Percentiles rank a stretch among this genome's conserved stretches.
Conservation (phyloP, 768 basidiomycete genomes). For the Rhodotorula kratochvilovae region DNA sequence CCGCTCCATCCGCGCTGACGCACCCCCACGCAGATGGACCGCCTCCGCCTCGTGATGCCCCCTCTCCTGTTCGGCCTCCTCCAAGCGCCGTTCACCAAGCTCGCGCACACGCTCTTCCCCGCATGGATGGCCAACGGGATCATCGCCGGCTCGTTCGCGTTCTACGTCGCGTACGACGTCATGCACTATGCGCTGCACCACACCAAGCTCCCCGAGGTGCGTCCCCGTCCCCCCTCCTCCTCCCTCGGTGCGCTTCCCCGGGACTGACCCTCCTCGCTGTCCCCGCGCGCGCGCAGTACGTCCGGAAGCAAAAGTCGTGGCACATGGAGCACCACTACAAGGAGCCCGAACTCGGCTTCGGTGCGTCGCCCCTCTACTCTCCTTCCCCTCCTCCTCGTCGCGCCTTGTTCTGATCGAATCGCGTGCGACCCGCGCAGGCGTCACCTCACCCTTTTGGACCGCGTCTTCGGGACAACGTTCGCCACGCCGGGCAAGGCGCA, state of each 20-base stretch:
- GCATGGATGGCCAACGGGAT: slow-evolving; percentile 80
- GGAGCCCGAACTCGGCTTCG: slow-evolving; percentile 32
- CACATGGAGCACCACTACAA: slow-evolving; percentile 69
- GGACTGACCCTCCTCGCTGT: slow-evolving; percentile 85
- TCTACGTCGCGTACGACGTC: slow-evolving; percentile 50
- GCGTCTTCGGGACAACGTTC: slow-evolving; percentile 58
- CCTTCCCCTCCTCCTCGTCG: no score
- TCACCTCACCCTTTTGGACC: slow-evolving; percentile 61
- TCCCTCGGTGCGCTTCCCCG: slow-evolving; percentile 51
- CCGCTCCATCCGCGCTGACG: background rate
- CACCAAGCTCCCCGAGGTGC: slow-evolving; percentile 20
- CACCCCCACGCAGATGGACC: slow-evolving; percentile 25
- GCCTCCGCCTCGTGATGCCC: slow-evolving; percentile 94
- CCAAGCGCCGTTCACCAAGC: slow-evolving; percentile 76
- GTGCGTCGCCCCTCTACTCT: no score
- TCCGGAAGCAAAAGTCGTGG: slow-evolving; percentile 92
- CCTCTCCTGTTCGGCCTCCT: slow-evolving; percentile 72
- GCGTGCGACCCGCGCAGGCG: slow-evolving; percentile 39
- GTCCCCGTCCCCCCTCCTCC: slow-evolving; percentile 11
- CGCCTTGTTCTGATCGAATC: no score
- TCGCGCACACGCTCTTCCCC: slow-evolving; percentile 79
- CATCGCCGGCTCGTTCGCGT: slow-evolving; percentile 68
- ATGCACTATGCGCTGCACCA: slow-evolving; percentile 41
- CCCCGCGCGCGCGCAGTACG: slow-evolving; percentile 66
- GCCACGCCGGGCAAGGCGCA: background rate